Conservation (phyloP, 768 basidiomycete genomes). For the Termitomyces sp. region DNA sequence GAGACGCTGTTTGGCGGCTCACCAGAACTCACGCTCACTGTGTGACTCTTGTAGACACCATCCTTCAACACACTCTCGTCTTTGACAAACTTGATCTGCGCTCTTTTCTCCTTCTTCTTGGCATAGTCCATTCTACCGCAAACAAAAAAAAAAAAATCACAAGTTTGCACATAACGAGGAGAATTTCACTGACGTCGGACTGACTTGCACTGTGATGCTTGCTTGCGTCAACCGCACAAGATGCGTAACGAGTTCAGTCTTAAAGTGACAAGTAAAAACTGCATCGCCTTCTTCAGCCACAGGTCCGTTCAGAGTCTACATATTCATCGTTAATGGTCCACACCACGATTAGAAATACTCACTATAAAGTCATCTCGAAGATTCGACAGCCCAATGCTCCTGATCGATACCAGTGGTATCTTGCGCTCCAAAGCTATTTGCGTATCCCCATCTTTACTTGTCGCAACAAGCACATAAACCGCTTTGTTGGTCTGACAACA, state of each 20-base stretch:
- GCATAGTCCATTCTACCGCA: conserved; percentile 79
- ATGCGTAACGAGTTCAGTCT: conserved; percentile 87
- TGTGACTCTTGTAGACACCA: conserved; percentile 91
- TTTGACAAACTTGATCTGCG: conserved; percentile 80
- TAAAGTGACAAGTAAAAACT: conserved; percentile 85
- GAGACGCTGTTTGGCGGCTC: conserved; percentile 81
- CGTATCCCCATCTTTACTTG: conserved; percentile 53
- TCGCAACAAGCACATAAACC: conserved; percentile 66
- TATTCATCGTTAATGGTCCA: not conserved
- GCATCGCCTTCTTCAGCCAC: conserved; percentile 93
- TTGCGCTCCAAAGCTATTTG: conserved; percentile 73
- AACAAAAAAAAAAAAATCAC: no score
- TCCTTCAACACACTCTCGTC: conserved; percentile 78
- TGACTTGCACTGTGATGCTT: conserved; percentile 65
- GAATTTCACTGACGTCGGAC: conserved; percentile 59
- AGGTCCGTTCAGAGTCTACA: conserved; percentile 64
- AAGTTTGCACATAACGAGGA: not conserved
- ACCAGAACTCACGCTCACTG: conserved; percentile 82
- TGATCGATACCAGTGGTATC: conserved; percentile 84
- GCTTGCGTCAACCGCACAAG: conserved; percentile 79
- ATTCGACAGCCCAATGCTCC: conserved; percentile 80
- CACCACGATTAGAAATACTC: conserved; percentile 15
- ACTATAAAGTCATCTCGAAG: conserved; percentile 96
- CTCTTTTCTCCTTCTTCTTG: conserved; percentile 97
- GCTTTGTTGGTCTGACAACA: conserved; percentile 72